Evolutionary conservation across 164 flowering plant genomes (phyloP).

Genomic region (Aristolochia californica): DNA sequence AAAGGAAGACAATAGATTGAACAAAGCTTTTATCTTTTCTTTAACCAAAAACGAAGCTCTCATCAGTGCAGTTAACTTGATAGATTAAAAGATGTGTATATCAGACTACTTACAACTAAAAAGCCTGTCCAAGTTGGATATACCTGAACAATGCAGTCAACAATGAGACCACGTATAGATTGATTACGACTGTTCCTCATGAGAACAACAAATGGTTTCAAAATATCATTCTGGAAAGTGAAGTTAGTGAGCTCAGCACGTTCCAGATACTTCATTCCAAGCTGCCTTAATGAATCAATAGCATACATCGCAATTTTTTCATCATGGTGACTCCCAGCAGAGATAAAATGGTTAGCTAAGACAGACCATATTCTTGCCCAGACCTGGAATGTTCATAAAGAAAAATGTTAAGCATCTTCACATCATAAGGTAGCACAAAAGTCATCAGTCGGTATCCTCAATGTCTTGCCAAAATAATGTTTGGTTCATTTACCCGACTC

Average conservation of each 20-base stretch:
- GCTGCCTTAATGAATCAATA: constrained; percentile 93
- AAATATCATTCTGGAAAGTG: constrained; percentile 95
- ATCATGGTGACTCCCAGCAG: constrained; percentile 94
- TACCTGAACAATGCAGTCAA: constrained; percentile 96
- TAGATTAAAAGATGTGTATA: neutral
- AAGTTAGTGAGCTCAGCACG: constrained; percentile 93
- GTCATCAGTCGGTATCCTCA: too few relatives aligned
- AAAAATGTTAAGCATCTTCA: neutral
- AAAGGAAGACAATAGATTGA: constrained; percentile 13
- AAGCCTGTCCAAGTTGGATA: constrained; percentile 12
- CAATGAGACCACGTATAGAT: constrained; percentile 68
- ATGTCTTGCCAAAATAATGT: too few relatives aligned
- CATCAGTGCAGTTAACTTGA: neutral
- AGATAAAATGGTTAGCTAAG: constrained; percentile 79
- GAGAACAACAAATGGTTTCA: constrained; percentile 94
- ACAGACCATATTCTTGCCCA: constrained; percentile 99
- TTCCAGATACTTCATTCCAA: constrained; percentile 96
- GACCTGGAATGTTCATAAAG: constrained; percentile 35
- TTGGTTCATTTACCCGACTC: too few relatives aligned
- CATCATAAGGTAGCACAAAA: too few relatives aligned
- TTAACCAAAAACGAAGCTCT: constrained; percentile 41
- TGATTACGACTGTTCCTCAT: constrained; percentile 86
- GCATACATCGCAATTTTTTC: constrained; percentile 98
- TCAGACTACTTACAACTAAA: neutral
- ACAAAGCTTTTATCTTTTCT: constrained; percentile 31